These are phyloP conservation scores for Paecilomyces niveus DNA, from an alignment of 2,329 filamentous ascomycete genomes.

Conservation along the genomic window DNA sequence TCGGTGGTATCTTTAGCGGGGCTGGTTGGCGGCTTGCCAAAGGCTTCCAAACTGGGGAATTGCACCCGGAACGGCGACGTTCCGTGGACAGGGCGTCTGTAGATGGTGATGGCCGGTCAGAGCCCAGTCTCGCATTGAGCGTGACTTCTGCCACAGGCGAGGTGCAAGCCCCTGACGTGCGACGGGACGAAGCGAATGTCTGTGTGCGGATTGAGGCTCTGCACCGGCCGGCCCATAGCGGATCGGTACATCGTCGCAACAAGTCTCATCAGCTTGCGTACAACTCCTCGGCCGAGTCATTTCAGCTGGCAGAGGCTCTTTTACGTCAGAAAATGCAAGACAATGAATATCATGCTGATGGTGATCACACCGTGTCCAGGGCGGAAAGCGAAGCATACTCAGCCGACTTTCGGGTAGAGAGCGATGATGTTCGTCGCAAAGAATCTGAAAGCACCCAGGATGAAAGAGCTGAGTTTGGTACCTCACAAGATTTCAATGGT, in stretches of 20 bases:
- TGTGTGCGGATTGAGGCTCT: conserved; percentile 1
- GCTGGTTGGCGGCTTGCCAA: conserved; percentile 30
- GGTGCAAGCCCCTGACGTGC: conserved; percentile 31
- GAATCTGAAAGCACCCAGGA: conserved; percentile 1
- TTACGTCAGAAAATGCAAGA: conserved; percentile 24
- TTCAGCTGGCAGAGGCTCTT: conserved; percentile 28
- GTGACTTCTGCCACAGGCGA: conserved; percentile 38
- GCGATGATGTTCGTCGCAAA: not conserved
- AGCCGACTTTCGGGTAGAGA: conserved; percentile 10
- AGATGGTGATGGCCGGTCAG: conserved; percentile 30
- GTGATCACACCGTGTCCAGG: conserved; percentile 8
- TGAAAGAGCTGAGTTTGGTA: conserved; percentile 2
- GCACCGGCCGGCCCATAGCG: conserved; percentile 6
- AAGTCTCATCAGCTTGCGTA: conserved; percentile 28
- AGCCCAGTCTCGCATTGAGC: conserved; percentile 38
- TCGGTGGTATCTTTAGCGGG: conserved; percentile 34
- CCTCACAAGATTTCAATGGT: conserved; percentile 13
- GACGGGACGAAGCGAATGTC: conserved; percentile 17
- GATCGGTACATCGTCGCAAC: conserved; percentile 26
- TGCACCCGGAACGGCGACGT: conserved; percentile 25
- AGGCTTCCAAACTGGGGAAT: conserved; percentile 29
- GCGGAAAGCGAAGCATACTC: conserved; percentile 18
- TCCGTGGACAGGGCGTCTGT: conserved; percentile 27
- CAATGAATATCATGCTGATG: conserved; percentile 13
- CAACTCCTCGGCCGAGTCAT: conserved; percentile 25